Conservation (phyloP, 2,329 filamentous ascomycete species). For the Pseudogymnoascus sp. region DNA sequence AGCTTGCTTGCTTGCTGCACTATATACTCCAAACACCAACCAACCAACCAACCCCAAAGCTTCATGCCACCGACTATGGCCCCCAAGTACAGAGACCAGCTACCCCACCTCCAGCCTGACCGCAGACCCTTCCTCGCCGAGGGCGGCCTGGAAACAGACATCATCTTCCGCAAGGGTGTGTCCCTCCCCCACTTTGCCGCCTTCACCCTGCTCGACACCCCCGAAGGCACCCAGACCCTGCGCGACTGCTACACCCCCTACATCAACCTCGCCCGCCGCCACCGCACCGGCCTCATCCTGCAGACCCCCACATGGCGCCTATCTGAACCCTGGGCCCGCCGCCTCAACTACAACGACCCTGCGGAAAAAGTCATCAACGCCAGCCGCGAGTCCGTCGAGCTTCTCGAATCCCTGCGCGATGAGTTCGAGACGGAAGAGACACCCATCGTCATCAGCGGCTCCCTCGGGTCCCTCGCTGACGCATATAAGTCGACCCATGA, state of each 20-base stretch:
- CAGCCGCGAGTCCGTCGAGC: neutral
- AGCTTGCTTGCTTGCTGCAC: neutral
- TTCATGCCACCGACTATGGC: neutral
- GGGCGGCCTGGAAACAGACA: constrained; percentile 13
- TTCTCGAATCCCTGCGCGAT: neutral
- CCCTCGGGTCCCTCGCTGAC: neutral
- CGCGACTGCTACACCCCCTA: constrained; percentile 4
- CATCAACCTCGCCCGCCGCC: neutral
- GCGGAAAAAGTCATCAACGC: constrained; percentile 1
- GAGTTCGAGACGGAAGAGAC: neutral
- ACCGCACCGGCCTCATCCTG: constrained; percentile 14
- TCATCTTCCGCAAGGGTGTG: constrained; percentile 13
- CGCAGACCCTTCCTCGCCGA: constrained; percentile 14
- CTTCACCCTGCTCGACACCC: constrained; percentile 7
- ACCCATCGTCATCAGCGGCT: neutral
- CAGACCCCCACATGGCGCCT: constrained; percentile 17
- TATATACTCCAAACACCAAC: neutral
- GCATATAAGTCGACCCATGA: neutral
- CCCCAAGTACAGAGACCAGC: constrained; percentile 5
- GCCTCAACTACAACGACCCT: constrained; percentile 6
- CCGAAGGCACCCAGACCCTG: constrained; percentile 5
- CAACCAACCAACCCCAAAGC: neutral
- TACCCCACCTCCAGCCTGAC: constrained; percentile 13
- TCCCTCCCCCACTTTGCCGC: neutral
- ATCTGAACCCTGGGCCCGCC: constrained; percentile 13